phyloP scores from a whole-genome alignment of 129 eudicot species.

The Tanacetum coccineum region DNA sequence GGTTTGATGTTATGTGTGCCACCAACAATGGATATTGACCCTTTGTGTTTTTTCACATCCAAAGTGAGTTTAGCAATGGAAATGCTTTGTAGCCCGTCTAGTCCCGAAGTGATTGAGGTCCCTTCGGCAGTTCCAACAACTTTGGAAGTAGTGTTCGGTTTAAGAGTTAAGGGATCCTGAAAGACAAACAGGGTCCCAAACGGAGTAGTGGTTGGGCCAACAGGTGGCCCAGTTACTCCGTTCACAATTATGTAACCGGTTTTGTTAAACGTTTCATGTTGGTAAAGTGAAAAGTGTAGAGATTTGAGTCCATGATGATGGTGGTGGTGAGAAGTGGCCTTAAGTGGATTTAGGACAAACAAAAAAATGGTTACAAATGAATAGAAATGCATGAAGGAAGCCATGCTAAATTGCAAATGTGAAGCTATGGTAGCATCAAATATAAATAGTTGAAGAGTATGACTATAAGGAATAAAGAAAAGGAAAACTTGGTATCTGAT shows the following conservation, averaged over 20 bases:
- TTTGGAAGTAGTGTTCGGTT: constrained; percentile 36
- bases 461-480: background rate
- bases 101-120: constrained; percentile 41
- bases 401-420: constrained; percentile 22
- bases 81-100: constrained; percentile 54
- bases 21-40: constrained; percentile 48
- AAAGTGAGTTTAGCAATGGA: constrained; percentile 36
- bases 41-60: constrained; percentile 41
- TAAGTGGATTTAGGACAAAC: constrained; percentile 27
- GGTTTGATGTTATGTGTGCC: constrained; percentile 40
- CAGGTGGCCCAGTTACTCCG: constrained; percentile 40
- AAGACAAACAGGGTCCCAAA: constrained; percentile 50
- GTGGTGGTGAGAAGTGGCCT: constrained; percentile 31
- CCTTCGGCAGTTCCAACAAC: constrained; percentile 41
- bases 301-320: constrained; percentile 40
- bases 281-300: constrained; percentile 45
- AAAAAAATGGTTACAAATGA: constrained; percentile 17
- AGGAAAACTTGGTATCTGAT: background rate
- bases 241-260: constrained; percentile 43
- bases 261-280: constrained; percentile 54
- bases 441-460: constrained; percentile 19
- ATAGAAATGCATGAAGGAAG: constrained; percentile 25
- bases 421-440: constrained; percentile 4
- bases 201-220: constrained; percentile 45
- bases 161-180: constrained; percentile 49